Evolutionary conservation across 805 yeast species (phyloP), one percentile per base, ranked within the genome.

Genomic region (Kuraishia ogatae): DNA sequence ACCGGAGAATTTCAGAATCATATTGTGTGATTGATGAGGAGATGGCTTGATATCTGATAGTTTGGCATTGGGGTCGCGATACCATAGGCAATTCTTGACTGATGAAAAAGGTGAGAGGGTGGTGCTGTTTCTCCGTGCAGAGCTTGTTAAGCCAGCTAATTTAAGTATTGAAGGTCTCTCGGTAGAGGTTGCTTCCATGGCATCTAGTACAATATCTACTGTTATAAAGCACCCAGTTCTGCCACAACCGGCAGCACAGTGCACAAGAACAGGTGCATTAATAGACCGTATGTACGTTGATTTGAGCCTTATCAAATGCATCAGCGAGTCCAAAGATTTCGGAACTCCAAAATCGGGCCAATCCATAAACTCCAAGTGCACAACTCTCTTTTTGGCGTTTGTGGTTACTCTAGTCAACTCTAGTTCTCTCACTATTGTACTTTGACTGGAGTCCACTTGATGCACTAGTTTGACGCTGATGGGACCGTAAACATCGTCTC

Each of bases 171-270:
- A 23, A 17, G 21, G 51, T 23, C 35, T 49, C 4, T 49, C 51
- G 35, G 13, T 24, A 23, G 24, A 28, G 10, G 4, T 28, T 4
- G 4, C 6, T 17, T n/a, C 28, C 28, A n/a, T 49, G 35, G 28
- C 35, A 47, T 49, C 51, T 35, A 29, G 19, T 46, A 70, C 59
- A 53, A 74, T 57, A 52, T 84, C 79, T 43, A 82, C 69, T 20
- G 77, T 73, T 0, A 84, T 76, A 63, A 85, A 86, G 1, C 97
- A 87, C 1, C 99, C 99, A 0, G 98, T 90, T 56, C 99, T 75
- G 20, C 99, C 99, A 65, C 96, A 91, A 0, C 99, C 99, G 1
- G 98, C 98, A 5, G 97, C 89, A 66, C 99, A 93, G 70, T 93
- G 98, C 24, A 87, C 88, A 50, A 90, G 65, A 4, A 84, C 77